Base-by-base conservation (phyloP, 495 filamentous ascomycete species). In the Xylaria sp. region DNA sequence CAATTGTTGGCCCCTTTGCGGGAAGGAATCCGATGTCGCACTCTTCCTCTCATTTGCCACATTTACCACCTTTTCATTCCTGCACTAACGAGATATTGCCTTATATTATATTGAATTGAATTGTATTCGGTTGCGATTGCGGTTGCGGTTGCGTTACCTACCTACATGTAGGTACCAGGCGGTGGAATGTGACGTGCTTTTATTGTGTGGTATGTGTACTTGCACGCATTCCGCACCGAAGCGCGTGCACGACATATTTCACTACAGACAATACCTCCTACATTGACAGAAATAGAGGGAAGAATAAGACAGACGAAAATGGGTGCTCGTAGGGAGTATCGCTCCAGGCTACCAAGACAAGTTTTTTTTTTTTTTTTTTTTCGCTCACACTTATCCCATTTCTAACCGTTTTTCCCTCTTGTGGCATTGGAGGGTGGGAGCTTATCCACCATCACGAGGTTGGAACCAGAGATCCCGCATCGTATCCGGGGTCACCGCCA, bases 401-500 rank as follows among this genome's bases (percentile, higher is more conserved):
- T 17, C 33, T 14, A 31, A 15, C 59, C 41, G 4, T n/a, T 5
- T 8, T 9, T 12, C n/a, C n/a, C n/a, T 37, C 29, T 59, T 19
- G 57, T 15, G 12, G 17, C 26, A 26, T 48, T 48, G 61, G 41
- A 43, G 37, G 55, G 31, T 59, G 57, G 43, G 48, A 67, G 35
- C 37, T 44, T 50, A 43, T 65, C 33, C 8, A 50, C 62, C 44
- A 65, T 37, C 43, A 52, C 62, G 29, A 65, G 12, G 26, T 50
- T 35, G 11, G 21, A 53, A 53, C 48, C 24, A 24, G 48, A 52
- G n/a, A n/a, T n/a, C n/a, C n/a, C 17, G 4, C 24, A 3, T 41
- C 61, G 24, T 48, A 48, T 33, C 43, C 46, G 19, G 40, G 21
- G 43, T 66, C 63, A 48, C 29, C 41, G 63, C 63, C 44, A 66